Evolutionary conservation across 345 rosid genomes (phyloP).

Genomic region (Iberis pinnata): DNA sequence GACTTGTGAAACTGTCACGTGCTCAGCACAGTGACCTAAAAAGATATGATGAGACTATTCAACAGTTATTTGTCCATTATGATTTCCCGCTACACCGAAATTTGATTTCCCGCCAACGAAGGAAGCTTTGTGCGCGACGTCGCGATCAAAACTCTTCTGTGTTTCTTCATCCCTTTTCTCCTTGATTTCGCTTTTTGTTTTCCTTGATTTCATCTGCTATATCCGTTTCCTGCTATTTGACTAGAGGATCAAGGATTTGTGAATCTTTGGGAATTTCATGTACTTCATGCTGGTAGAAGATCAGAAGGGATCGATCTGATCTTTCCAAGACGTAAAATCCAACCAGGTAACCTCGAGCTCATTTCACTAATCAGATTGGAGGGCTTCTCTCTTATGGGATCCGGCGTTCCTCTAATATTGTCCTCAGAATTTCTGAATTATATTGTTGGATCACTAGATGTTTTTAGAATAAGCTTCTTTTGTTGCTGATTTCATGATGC

Average conservation of each 20-base stretch:
- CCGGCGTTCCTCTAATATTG: too few species aligned
- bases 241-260: not conserved
- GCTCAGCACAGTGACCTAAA: too few species aligned
- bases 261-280: not conserved
- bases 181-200: not conserved
- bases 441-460: not conserved
- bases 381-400: not conserved
- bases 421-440: not conserved
- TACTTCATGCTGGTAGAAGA: not conserved
- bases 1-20: not conserved
- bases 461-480: not conserved
- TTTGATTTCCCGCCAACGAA: constrained; percentile 24
- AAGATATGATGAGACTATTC: too few species aligned
- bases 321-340: not conserved
- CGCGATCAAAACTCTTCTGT: not conserved
- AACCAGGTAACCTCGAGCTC: constrained; percentile 10
- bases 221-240: not conserved
- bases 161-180: not conserved
- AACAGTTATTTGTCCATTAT: too few species aligned
- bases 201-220: not conserved
- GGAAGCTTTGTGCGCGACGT: not conserved
- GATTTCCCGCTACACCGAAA: constrained; percentile 23
- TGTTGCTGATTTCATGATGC: not conserved
- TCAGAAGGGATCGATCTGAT: constrained; percentile 3
- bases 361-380: not conserved